Percentiles rank a stretch among this genome's conserved stretches.
phyloP scores from a whole-genome alignment of 2,329 filamentous ascomycete species.

The Malbranchea zuffiana region DNA sequence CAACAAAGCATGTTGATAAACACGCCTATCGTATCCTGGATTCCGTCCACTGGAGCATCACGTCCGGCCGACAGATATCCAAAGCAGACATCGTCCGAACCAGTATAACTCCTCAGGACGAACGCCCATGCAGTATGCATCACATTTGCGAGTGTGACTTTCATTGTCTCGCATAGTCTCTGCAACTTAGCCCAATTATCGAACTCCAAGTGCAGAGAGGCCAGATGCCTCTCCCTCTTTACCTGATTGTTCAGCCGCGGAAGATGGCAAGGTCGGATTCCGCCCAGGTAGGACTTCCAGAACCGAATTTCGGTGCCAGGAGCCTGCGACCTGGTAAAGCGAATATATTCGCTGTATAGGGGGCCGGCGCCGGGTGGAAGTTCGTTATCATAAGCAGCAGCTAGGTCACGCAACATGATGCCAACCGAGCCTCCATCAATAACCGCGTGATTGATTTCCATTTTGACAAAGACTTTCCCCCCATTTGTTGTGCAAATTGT shows the following conservation, averaged over 20 bases:
- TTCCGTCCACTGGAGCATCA: constrained; percentile 29
- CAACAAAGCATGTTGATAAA: constrained; percentile 34
- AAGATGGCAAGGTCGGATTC: constrained; percentile 18
- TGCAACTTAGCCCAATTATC: constrained; percentile 10
- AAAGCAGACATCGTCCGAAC: constrained; percentile 23
- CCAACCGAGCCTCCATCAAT: constrained; percentile 37
- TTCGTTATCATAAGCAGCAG: constrained; percentile 24
- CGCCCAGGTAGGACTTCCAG: constrained; percentile 21
- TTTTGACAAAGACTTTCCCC: constrained; percentile 26
- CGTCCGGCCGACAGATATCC: constrained; percentile 23
- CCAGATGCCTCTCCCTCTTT: constrained; percentile 4
- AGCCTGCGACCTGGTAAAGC: constrained; percentile 11
- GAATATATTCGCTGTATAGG: constrained; percentile 15
- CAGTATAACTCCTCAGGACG: constrained; percentile 15
- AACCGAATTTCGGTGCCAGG: constrained; percentile 15
- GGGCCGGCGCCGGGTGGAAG: constrained; percentile 10
- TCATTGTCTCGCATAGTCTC: constrained; percentile 12
- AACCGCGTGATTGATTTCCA: constrained; percentile 39
- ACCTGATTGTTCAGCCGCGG: constrained; percentile 6
- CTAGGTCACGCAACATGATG: constrained; percentile 34
- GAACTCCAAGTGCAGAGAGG: constrained; percentile 9
- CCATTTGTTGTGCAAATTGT: constrained; percentile 26
- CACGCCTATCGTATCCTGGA: constrained; percentile 33
- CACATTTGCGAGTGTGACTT: constrained; percentile 19
- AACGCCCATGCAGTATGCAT: constrained; percentile 21